Evolutionary conservation across 148 eudicot species (phyloP), one percentile per base, ranked within the genome.

Genomic region (Diospyros kaki): DNA sequence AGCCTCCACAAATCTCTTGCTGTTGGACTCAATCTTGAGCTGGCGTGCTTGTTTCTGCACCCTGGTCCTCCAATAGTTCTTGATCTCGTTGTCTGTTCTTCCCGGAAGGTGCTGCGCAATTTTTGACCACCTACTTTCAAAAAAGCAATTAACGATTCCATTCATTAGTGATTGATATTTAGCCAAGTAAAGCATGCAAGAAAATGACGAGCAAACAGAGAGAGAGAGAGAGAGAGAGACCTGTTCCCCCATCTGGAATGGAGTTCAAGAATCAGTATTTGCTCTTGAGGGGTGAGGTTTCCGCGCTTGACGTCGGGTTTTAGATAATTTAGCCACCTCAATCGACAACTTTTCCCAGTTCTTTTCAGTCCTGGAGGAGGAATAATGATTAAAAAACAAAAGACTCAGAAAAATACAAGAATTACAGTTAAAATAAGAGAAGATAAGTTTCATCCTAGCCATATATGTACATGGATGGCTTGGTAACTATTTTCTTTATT

Each of bases 231-330:
- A 28, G 28, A 28, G 28, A 28, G 28, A 28, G 28, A 28, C 28
- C 28, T 28, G 28, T 89, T 89, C 9, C 94, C 93, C 91, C 84
- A 90, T 74, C 86, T 88, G 66, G 94, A 86, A 73, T 90, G 94
- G 55, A 90, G 89, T 73, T 90, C 91, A 83, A 90, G 89, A 58
- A 90, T 90, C 64, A 81, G 15, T 2, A 90, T 75, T 48, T 90
- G 94, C 61, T 90, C 94, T 52, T 90, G 89, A 50, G 87, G 86
- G n/a, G 83, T 86, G 50, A 90, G 88, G 65, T 88, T 88, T 6
- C 94, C 94, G 18, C 91, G 85, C 80, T 86, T 90, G 50, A 86
- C 83, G 50, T 86, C 94, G 0, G 91, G 94, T 82, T 89, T 89
- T 60, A 89, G 81, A 28, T 28, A 28, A 28, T 28, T 28, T 28